Conservation (phyloP, 2,329 filamentous ascomycete genomes). For the Macroventuria anomochaeta region DNA sequence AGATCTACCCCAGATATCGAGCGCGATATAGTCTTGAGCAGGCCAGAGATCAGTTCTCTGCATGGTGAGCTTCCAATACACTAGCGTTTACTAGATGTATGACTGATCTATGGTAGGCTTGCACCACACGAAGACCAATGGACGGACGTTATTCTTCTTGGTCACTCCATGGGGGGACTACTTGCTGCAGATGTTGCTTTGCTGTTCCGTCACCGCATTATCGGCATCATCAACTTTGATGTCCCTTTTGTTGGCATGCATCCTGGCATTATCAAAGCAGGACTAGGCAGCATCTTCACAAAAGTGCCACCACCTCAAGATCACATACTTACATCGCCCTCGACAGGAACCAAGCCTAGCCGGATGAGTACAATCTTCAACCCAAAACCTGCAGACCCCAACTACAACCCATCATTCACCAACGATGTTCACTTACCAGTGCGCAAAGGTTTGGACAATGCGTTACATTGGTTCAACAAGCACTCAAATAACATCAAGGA, state of each 20-base stretch:
- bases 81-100: not conserved
- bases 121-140: slow-evolving; percentile 73
- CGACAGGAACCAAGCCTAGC: slow-evolving; percentile 31
- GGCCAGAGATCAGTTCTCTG: slow-evolving; percentile 82
- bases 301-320: slow-evolving; percentile 47
- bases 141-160: slow-evolving; percentile 82
- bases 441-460: slow-evolving; percentile 69
- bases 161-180: slow-evolving; percentile 90
- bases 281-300: slow-evolving; percentile 78
- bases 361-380: slow-evolving; percentile 48
- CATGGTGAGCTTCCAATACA: slow-evolving; percentile 61
- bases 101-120: slow-evolving; percentile 60
- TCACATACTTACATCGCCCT: slow-evolving; percentile 20
- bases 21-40: slow-evolving; percentile 74
- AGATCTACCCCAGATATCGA: slow-evolving; percentile 82
- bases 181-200: slow-evolving; percentile 80
- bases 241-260: slow-evolving; percentile 88
- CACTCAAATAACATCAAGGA: slow-evolving; percentile 75
- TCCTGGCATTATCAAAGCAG: slow-evolving; percentile 83
- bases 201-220: slow-evolving; percentile 75
- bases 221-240: slow-evolving; percentile 84
- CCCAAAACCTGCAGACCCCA: slow-evolving; percentile 58
- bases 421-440: slow-evolving; percentile 76
- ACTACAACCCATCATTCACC: slow-evolving; percentile 76
- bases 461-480: slow-evolving; percentile 81